Base-by-base conservation (phyloP, 2,329 filamentous ascomycete genomes). In the Diaporthe sp. region DNA sequence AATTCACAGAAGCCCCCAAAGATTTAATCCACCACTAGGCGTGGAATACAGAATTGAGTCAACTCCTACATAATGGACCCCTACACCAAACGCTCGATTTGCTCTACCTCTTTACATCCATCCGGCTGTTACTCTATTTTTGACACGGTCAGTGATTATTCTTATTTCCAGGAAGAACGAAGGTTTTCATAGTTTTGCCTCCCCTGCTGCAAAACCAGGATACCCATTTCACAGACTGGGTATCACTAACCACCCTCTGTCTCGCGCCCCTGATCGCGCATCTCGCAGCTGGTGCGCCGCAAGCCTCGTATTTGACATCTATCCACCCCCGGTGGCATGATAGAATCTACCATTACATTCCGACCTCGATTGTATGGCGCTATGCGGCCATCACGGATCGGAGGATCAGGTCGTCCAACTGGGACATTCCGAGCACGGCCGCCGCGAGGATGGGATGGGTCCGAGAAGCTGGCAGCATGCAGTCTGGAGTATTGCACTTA, bases 211-310 rank as follows among this genome's bases (percentile, higher is more conserved):
- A 59, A 61, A 72, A 28, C 42, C 44, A 37, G 37, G 19, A 1
- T 3, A 72, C 22, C 22, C 42, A 51, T 10, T 49, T 72, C 13
- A 4, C 28, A 5, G 69, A 61, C 22, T 49, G 57, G 22, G 31
- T 72, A 2, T 72, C 69, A 1, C 42, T 61, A 2, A 37, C 51
- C 22, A 72, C 69, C 31, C 69, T 72, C 22, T 22, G 69, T 28
- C 55, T 72, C 31, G 69, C 55, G 13, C 69, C 69, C 2, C 25
- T 61, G 39, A 51, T 72, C 55, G 69, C 58, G 39, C 69, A 72
- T 31, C 57, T 72, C 37, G 58, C 58, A 13, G 57, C 69, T n/a
- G 69, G 69, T n/a, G 55, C 46, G 22, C 69, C 55, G n/a, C 34
- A 58, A 39, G 55, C 69, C 7, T 72, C 69, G 7, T 72, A 72